Conservation (phyloP, 495 filamentous ascomycete species). For the Penicillium taxi region DNA sequence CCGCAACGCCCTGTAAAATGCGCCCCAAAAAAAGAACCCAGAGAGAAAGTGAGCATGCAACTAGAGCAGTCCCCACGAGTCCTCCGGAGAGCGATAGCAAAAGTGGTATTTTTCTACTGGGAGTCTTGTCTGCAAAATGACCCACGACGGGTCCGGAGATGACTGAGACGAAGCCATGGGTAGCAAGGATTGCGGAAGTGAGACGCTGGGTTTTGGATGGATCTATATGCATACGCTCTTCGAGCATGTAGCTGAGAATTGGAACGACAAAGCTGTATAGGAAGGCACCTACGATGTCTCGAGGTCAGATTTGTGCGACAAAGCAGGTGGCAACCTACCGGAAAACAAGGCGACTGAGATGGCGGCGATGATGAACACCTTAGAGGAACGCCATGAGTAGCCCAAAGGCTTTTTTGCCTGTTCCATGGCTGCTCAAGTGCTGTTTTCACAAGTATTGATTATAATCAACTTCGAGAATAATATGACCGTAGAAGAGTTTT, state of each 20-base stretch:
- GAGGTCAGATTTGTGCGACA: no score
- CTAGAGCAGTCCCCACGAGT: constrained; percentile 1
- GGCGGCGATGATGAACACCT: constrained; percentile 2
- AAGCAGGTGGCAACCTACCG: no score
- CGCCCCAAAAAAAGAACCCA: constrained; percentile 13
- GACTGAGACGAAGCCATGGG: constrained; percentile 10
- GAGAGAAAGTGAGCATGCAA: constrained; percentile 1
- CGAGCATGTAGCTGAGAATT: constrained; percentile 19
- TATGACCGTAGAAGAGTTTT: no score
- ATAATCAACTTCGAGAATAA: no score
- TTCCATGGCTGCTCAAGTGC: no score
- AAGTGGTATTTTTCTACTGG: constrained; percentile 6
- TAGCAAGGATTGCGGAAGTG: constrained; percentile 10
- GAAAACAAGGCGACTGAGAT: constrained; percentile 3
- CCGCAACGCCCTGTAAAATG: constrained; percentile 15
- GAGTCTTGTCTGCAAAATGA: constrained; percentile 15
- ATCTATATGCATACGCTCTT: constrained; percentile 12
- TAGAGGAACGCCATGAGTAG: constrained; percentile 3
- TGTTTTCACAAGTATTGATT: no score
- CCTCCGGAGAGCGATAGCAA: background rate
- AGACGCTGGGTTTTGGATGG: constrained; percentile 8
- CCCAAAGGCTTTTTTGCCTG: no score
- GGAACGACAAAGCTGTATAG: constrained; percentile 24
- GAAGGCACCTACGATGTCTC: no score
- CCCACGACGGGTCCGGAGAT: constrained; percentile 12